Conservation (phyloP, 257 asterid genomes). For the Solanum corneliomulleri region DNA sequence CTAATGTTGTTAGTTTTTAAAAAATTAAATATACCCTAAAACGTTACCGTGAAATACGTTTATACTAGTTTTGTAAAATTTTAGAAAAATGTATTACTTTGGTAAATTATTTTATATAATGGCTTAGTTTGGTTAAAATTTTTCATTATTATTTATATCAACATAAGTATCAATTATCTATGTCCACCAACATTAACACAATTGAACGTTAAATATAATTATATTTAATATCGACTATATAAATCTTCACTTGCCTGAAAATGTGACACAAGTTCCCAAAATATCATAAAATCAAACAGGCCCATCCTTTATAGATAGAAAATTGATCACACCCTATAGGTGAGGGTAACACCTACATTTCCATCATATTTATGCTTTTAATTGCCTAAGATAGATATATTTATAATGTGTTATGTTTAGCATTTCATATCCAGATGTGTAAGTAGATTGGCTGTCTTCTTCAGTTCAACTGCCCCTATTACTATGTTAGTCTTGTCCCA, state of each 20-base stretch:
- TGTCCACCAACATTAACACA: neutral
- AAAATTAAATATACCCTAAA: too few relatives aligned
- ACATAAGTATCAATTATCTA: neutral
- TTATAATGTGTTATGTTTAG: neutral
- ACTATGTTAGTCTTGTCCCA: neutral
- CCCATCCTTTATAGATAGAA: neutral
- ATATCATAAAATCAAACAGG: neutral
- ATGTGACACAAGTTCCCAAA: neutral
- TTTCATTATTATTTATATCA: neutral
- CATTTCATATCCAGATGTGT: neutral
- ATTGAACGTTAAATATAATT: neutral
- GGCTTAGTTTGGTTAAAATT: too few relatives aligned
- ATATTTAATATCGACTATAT: neutral
- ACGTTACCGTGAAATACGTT: too few relatives aligned
- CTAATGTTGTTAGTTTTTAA: too few relatives aligned
- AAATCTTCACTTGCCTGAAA: neutral
- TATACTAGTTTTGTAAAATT: too few relatives aligned
- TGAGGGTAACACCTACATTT: neutral
- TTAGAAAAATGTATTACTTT: too few relatives aligned
- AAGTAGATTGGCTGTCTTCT: neutral
- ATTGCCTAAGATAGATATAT: neutral
- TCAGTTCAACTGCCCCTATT: neutral
- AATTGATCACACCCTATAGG: neutral
- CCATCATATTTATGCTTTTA: neutral
- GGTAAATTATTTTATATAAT: too few relatives aligned